phyloP scores from a whole-genome alignment of 108 stramenopile genomes.

The Nitzschia palea region DNA sequence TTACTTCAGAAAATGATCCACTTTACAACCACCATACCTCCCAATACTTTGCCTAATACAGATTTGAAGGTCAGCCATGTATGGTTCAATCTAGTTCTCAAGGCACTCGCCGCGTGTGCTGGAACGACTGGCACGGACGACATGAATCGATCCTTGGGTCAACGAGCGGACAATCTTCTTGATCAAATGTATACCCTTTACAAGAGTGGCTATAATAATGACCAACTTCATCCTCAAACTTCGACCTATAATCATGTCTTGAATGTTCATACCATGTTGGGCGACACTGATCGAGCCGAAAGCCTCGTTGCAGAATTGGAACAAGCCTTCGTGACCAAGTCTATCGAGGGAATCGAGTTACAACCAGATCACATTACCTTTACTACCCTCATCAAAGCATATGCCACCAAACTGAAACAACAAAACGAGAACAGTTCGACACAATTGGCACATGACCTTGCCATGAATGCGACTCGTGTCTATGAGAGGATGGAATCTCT shows the following conservation, averaged over 20 bases:
- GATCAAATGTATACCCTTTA: conserved; percentile 45
- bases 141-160: neutral
- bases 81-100: conserved; percentile 25
- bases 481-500: conserved; percentile 9
- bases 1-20: conserved; percentile 13
- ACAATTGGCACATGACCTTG: neutral
- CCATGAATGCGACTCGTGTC: conserved; percentile 8
- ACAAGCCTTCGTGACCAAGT: neutral
- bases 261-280: conserved; percentile 43
- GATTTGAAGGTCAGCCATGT: neutral
- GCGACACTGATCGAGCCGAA: conserved; percentile 32
- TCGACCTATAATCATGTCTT: conserved; percentile 48
- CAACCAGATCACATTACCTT: conserved; percentile 14
- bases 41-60: neutral
- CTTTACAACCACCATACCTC: neutral
- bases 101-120: conserved; percentile 4
- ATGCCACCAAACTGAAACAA: conserved; percentile 6
- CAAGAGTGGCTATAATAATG: conserved; percentile 35
- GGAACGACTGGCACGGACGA: neutral
- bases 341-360: neutral
- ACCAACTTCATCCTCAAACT: conserved; percentile 40
- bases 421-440: neutral
- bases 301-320: conserved; percentile 19
- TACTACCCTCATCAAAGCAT: conserved; percentile 20
- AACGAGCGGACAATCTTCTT: conserved; percentile 40